A percentile compares a stretch with the other conserved stretches of the same genome.
Conservation (phyloP, 2,329 filamentous ascomycete species). For the Malbranchea zuffiana region DNA sequence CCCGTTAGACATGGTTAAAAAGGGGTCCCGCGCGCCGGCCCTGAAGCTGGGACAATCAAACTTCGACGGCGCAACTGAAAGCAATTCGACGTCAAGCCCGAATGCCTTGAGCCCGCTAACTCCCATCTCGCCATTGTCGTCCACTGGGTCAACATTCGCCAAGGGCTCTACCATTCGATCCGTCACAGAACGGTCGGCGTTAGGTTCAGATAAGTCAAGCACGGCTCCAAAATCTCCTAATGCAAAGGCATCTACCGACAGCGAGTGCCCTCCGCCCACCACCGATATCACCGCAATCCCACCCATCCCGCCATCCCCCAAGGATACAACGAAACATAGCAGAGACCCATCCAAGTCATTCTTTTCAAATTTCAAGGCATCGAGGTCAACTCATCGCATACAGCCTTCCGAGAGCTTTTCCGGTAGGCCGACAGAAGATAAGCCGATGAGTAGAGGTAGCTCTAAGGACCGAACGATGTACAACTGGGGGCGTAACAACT, state of each 20-base stretch:
- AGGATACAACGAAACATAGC: conserved; percentile 29
- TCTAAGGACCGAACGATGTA: conserved; percentile 34
- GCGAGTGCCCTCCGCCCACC: conserved; percentile 22
- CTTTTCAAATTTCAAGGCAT: conserved; percentile 38
- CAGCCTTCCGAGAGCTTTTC: conserved; percentile 32
- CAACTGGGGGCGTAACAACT: conserved; percentile 26
- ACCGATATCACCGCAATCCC: conserved; percentile 38
- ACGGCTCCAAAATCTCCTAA: conserved; percentile 23
- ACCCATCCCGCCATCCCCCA: conserved; percentile 35
- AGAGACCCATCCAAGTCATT: conserved; percentile 38
- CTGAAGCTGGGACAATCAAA: conserved; percentile 13
- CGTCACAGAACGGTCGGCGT: conserved; percentile 20
- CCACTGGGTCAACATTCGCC: conserved; percentile 12
- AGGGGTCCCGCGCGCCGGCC: conserved; percentile 11
- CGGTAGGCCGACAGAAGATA: conserved; percentile 26
- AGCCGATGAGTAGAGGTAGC: conserved; percentile 33
- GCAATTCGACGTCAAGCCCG: conserved; percentile 9
- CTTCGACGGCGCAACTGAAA: conserved; percentile 5
- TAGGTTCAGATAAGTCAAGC: conserved; percentile 19
- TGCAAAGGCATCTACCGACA: conserved; percentile 17
- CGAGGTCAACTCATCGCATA: conserved; percentile 34
- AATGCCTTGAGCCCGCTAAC: conserved; percentile 7
- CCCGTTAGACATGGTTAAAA: conserved; percentile 14
- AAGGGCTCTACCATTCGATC: conserved; percentile 29
- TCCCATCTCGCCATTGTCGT: conserved; percentile 12